These are phyloP conservation scores for Kodamaea fukazawae DNA, from an alignment of 805 yeast genomes.

Conservation along the genomic window DNA sequence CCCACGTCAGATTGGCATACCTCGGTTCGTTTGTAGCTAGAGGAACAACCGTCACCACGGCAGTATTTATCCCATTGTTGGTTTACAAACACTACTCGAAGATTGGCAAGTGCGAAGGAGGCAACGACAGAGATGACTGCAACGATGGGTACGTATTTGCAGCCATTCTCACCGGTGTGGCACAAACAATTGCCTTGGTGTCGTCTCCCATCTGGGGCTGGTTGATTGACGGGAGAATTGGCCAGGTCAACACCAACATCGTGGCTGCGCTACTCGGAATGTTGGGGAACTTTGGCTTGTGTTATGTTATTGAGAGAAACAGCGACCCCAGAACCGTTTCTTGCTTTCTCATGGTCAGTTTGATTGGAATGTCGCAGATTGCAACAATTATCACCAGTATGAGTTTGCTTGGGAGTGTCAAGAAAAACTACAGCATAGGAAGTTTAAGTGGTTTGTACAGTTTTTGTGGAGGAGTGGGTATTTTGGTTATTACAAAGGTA, in stretches of 20 bases:
- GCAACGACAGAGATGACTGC: conserved; percentile 39
- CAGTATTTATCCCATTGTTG: conserved; percentile 62
- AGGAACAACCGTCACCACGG: conserved; percentile 54
- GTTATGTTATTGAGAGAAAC: conserved; percentile 13
- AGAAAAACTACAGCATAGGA: conserved; percentile 50
- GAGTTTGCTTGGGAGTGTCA: conserved; percentile 47
- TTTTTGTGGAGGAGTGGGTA: conserved; percentile 68
- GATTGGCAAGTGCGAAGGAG: conserved; percentile 45
- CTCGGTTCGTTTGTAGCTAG: conserved; percentile 63
- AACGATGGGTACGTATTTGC: conserved; percentile 63
- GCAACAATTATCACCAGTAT: conserved; percentile 62
- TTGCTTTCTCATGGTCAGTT: conserved; percentile 40
- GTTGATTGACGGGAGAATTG: conserved; percentile 45
- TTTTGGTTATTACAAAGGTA: conserved; percentile 52
- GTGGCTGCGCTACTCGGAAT: conserved; percentile 44
- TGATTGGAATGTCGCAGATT: conserved; percentile 59
- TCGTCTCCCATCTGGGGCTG: conserved; percentile 65
- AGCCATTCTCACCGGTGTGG: conserved; percentile 68
- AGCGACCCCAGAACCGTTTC: conserved; percentile 33
- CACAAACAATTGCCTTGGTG: conserved; percentile 54
- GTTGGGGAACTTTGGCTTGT: conserved; percentile 37
- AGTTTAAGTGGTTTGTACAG: conserved; percentile 67
- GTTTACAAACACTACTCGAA: conserved; percentile 55
- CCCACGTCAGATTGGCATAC: conserved; percentile 42
- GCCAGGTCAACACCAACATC: conserved; percentile 28